phyloP scores from a whole-genome alignment of 1,284 basidiomycete genomes.

The Grifola frondosa region DNA sequence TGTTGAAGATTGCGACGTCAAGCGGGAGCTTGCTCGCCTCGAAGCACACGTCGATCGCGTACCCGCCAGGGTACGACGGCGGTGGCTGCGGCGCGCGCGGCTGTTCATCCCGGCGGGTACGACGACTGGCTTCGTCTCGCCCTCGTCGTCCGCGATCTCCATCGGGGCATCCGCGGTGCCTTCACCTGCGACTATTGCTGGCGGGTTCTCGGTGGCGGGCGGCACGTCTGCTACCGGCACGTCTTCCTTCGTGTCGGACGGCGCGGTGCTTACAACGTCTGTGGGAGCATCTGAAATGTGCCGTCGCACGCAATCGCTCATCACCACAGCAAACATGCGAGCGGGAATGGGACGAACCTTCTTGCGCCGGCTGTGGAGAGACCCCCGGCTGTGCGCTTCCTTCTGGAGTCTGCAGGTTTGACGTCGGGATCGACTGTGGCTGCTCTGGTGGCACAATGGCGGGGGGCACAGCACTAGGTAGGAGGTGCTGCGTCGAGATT shows the following conservation, averaged over 20 bases:
- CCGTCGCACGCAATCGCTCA: no score
- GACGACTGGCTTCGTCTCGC: slow-evolving; percentile 33
- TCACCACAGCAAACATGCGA: no score
- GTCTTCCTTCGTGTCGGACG: slow-evolving; percentile 1
- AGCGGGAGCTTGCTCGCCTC: slow-evolving; percentile 92
- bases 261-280: no score
- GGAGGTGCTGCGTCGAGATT: slow-evolving; percentile 81
- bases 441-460: slow-evolving; percentile 15
- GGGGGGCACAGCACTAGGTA: slow-evolving; percentile 38
- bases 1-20: slow-evolving; percentile 93
- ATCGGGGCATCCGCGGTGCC: slow-evolving; percentile 38
- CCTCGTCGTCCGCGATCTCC: slow-evolving; percentile 53
- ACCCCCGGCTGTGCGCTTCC: slow-evolving; percentile 17
- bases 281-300: no score
- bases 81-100: slow-evolving; percentile 14
- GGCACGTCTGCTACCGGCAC: not conserved
- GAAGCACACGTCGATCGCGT: slow-evolving; percentile 70
- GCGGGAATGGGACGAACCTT: slow-evolving; percentile 12
- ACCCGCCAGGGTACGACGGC: slow-evolving; percentile 21
- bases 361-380: slow-evolving; percentile 18
- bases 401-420: slow-evolving; percentile 22
- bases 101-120: slow-evolving; percentile 8
- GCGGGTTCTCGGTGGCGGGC: not conserved
- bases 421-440: slow-evolving; percentile 26
- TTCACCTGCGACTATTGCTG: slow-evolving; percentile 9